Conservation (phyloP, 2,329 filamentous ascomycete species). For the Chaetomiaceae sp. region DNA sequence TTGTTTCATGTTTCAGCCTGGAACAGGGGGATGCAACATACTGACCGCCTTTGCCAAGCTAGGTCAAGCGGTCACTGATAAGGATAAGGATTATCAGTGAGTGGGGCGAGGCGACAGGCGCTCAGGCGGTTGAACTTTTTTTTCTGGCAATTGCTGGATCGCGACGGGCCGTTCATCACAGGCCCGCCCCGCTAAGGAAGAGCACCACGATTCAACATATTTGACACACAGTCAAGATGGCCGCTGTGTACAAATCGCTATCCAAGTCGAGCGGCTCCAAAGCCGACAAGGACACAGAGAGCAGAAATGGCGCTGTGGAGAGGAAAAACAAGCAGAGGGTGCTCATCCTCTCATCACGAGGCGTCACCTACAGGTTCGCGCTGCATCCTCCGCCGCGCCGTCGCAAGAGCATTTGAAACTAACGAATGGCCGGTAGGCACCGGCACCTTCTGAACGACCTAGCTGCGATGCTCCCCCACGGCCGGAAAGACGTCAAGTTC, state of each 20-base stretch:
- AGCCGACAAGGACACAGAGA: slow-evolving; percentile 36
- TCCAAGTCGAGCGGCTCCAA: slow-evolving; percentile 52
- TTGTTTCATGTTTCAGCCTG: background rate
- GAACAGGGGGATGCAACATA: background rate
- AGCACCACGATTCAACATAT: background rate
- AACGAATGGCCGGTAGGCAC: slow-evolving; percentile 53
- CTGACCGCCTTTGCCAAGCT: slow-evolving; percentile 4
- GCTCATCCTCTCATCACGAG: slow-evolving; percentile 84
- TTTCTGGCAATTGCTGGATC: slow-evolving; percentile 4
- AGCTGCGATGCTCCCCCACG: slow-evolving; percentile 80
- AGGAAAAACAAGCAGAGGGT: slow-evolving; percentile 69
- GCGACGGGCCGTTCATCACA: background rate
- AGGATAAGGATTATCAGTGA: slow-evolving; percentile 18
- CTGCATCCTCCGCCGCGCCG: background rate
- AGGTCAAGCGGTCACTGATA: background rate
- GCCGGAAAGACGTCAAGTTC: slow-evolving; percentile 90
- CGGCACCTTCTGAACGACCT: slow-evolving; percentile 90
- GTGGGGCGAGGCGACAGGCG: slow-evolving; percentile 15
- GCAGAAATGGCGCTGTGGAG: slow-evolving; percentile 34
- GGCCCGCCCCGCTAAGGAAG: slow-evolving; percentile 12
- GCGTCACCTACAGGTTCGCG: slow-evolving; percentile 75
- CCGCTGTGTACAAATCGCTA: slow-evolving; percentile 68
- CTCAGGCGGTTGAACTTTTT: slow-evolving; percentile 22
- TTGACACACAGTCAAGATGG: slow-evolving; percentile 43
- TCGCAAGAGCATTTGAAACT: background rate